Base-by-base conservation (phyloP, 257 asterid species). In the Solanum chaucha region DNA sequence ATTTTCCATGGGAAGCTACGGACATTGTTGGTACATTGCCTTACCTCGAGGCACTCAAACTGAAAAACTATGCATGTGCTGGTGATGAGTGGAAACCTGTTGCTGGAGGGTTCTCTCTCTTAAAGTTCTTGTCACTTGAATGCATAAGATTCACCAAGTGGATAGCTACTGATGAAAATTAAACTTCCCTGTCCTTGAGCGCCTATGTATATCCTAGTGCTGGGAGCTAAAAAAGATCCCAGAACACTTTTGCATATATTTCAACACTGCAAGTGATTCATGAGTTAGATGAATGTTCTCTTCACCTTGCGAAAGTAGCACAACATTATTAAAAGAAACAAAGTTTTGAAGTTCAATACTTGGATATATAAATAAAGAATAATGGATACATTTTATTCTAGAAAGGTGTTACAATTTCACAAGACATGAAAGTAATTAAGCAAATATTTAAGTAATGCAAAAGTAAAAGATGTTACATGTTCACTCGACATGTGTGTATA, bases 151-250 rank as follows among this genome's bases (percentile, higher is more conserved):
- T 44, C 6, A 44, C 51, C 51, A 12, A 46, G 55, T 46, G 55
- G 55, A 46, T 44, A 3, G 48, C 14, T 41, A 41, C 14, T 0
- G 5, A 41, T 4, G 15, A 44, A 12, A 44, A 28, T 28, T 28
- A 28, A 28, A 80, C 22, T 90, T 89, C 81, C 90, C 87, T 8
- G 38, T 77, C 10, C 89, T 28, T 7, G 78, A 87, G 68, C 90
- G 73, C 59, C 77, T 87, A 2, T 46, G 86, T 55, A 22, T 89
- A 81, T 83, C 87, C 78, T 30, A 65, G 7, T 88, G 89, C 40
- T 10, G 71, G 20, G 15, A 38, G 8, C 71, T 89, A 35, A 40
- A 86, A 75, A 90, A 87, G 64, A 90, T 90, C 86, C 91, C 90
- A 75, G 35, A 15, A 28, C 28, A 28, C 28, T 28, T 28, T 26